These are phyloP conservation scores for Cryptococcus floricola DNA, from an alignment of 1,284 basidiomycete genomes.

Conservation along the genomic window DNA sequence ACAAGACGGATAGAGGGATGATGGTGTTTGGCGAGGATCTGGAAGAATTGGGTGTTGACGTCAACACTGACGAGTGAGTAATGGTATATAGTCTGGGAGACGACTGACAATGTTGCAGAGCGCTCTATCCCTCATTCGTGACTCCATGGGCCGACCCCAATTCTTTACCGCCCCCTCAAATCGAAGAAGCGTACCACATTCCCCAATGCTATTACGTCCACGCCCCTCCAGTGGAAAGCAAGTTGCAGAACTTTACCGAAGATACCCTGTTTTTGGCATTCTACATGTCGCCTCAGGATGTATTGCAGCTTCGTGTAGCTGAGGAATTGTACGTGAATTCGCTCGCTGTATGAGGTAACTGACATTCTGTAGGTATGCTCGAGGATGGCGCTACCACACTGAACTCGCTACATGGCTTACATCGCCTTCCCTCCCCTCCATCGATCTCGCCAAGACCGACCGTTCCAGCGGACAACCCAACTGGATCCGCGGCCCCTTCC, in stretches of 20 bases:
- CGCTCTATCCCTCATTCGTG: conserved; percentile 88
- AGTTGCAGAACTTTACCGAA: conserved; percentile 86
- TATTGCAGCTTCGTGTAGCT: conserved; percentile 83
- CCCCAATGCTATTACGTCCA: conserved; percentile 93
- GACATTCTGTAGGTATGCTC: conserved; percentile 65
- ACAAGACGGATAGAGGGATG: conserved; percentile 80
- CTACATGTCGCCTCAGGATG: conserved; percentile 89
- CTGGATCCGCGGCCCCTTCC: conserved; percentile 42
- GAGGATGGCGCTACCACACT: conserved; percentile 98
- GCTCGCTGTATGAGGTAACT: not conserved
- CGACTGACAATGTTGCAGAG: conserved; percentile 53
- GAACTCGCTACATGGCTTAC: conserved; percentile 94
- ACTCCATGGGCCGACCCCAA: conserved; percentile 96
- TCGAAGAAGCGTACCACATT: conserved; percentile 63
- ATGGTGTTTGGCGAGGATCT: conserved; percentile 88
- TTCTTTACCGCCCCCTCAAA: conserved; percentile 33
- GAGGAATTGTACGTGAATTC: conserved; percentile 77
- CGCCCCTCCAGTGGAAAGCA: conserved; percentile 79
- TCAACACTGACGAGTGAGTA: conserved; percentile 74
- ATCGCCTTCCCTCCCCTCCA: conserved; percentile 28
- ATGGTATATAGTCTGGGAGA: not conserved
- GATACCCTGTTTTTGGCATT: conserved; percentile 99
- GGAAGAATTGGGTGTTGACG: conserved; percentile 86
- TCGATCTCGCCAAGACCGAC: conserved; percentile 26
- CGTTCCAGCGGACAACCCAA: conserved; percentile 15